Percentiles rank a stretch among this genome's conserved stretches.
Conservation (phyloP, 2,329 filamentous ascomycete genomes). For the Penicillium sp. region DNA sequence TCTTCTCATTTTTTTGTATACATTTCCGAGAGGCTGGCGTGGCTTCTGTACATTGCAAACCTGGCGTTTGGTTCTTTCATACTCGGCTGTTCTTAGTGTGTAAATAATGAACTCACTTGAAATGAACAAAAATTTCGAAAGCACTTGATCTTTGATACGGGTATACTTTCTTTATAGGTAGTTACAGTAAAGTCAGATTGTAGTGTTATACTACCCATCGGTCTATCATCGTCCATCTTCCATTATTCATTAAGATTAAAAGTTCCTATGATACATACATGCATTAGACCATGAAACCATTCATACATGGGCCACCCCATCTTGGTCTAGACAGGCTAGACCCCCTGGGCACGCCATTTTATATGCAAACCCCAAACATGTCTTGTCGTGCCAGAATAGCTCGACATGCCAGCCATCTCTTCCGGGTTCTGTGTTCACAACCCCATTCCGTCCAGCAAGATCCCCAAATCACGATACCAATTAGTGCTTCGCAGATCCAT, state of each 20-base stretch:
- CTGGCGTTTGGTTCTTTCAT: conserved; percentile 6
- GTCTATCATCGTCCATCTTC: neutral
- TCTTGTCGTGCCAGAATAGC: neutral
- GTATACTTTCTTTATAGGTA: neutral
- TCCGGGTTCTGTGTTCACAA: too few species aligned
- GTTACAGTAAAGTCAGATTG: neutral
- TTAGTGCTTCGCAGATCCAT: neutral
- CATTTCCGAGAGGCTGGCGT: conserved; percentile 4
- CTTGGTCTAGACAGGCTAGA: neutral
- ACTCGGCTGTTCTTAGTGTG: conserved; percentile 5
- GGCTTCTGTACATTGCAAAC: conserved; percentile 10
- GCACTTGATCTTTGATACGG: neutral
- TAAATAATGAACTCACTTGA: conserved; percentile 10
- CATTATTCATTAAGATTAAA: conserved; percentile 1
- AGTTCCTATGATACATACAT: neutral
- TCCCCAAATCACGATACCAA: neutral
- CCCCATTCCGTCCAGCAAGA: neutral
- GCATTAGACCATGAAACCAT: neutral
- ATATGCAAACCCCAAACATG: too few species aligned
- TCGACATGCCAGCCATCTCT: neutral
- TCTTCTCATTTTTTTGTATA: neutral
- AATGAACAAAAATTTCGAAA: neutral
- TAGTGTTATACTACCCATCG: neutral
- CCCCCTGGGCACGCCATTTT: too few species aligned
- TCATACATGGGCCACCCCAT: neutral